Evolutionary conservation across 2,329 filamentous ascomycete genomes (phyloP), one percentile per base, ranked within the genome.

Genomic region (Diaporthe amygdali): DNA sequence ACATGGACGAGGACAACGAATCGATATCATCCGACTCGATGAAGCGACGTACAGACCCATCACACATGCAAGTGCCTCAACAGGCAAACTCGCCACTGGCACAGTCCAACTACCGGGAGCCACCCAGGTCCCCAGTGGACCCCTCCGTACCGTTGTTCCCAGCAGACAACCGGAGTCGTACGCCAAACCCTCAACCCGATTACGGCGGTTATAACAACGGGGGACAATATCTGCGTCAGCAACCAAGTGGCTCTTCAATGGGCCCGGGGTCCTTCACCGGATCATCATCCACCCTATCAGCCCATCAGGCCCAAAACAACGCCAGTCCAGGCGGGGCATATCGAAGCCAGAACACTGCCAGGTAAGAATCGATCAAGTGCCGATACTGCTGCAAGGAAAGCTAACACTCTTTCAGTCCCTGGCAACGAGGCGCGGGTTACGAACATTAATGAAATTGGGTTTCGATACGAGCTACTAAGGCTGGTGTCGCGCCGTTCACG

Each of bases 1-100:
- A 91, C 71, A 87, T 94, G 72, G 92, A 94, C 71, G 93, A 94
- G 71, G 93, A 95, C 71, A 90, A 90, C 55, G 89, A 91, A 55
- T 92, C 90, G 34, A 89, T 91, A 80, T 91, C 90, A 5, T 90
- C 89, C 25, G 87, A 86, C 46, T 89, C 90, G 12, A 75, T 84
- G 72, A 83, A 82, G 77, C 84, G 86, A 73, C 80, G 83, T 70
- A 83, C 84, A 70, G 82, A 81, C 75, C 75, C 80, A 30, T 73
- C 72, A 25, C 68, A 73, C 63, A 72, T 73, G 72, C 70, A 70
- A 41, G 69, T 63, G 2, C 71, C 71, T 27, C 71, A 71, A 27
- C 64, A 68, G 22, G 54, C 55, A 44, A 73, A 73, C 66, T 68
- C 64, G 46, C 69, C 71, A 17, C 46, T 73, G 41, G 49, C 69